Evolutionary conservation across 2,329 filamentous ascomycete species (phyloP).

Genomic region (Amauroascus niger): DNA sequence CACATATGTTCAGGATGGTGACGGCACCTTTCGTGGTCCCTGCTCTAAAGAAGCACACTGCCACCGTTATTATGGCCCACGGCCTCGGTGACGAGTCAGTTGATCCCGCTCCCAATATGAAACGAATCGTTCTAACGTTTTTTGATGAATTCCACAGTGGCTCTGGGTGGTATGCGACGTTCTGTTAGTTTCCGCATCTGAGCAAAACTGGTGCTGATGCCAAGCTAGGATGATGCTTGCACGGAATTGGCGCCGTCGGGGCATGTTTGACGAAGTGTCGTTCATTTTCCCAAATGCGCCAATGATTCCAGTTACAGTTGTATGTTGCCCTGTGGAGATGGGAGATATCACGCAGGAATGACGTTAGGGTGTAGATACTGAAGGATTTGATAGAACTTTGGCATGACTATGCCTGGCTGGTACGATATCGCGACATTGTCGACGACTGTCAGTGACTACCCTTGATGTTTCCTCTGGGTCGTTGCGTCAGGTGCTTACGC

Average conservation of each 20-base stretch:
- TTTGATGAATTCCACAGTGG: slow-evolving; percentile 31
- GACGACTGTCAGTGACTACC: slow-evolving; percentile 29
- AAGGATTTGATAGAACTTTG: slow-evolving; percentile 50
- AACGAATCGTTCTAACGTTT: background rate
- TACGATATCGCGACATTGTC: slow-evolving; percentile 42
- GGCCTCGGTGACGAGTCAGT: slow-evolving; percentile 77
- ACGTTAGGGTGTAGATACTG: background rate
- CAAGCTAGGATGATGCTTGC: slow-evolving; percentile 60
- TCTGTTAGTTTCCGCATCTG: background rate
- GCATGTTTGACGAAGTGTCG: slow-evolving; percentile 77
- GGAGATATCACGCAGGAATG: too few relatives aligned
- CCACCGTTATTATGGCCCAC: slow-evolving; percentile 89
- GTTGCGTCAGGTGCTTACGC: background rate
- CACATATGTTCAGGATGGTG: slow-evolving; percentile 13
- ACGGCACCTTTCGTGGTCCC: slow-evolving; percentile 59
- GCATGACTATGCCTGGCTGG: slow-evolving; percentile 68
- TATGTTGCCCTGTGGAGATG: slow-evolving; percentile 35
- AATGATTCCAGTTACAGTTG: slow-evolving; percentile 71
- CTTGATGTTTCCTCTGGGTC: background rate
- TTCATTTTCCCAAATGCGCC: slow-evolving; percentile 93
- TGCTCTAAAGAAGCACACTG: slow-evolving; percentile 73
- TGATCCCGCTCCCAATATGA: background rate
- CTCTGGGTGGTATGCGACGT: slow-evolving; percentile 36
- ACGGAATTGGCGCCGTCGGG: slow-evolving; percentile 72
- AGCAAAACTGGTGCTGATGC: background rate